Percentiles rank a stretch among this genome's conserved stretches.
Conservation (phyloP, 768 basidiomycete genomes). For the Suillus sp. region DNA sequence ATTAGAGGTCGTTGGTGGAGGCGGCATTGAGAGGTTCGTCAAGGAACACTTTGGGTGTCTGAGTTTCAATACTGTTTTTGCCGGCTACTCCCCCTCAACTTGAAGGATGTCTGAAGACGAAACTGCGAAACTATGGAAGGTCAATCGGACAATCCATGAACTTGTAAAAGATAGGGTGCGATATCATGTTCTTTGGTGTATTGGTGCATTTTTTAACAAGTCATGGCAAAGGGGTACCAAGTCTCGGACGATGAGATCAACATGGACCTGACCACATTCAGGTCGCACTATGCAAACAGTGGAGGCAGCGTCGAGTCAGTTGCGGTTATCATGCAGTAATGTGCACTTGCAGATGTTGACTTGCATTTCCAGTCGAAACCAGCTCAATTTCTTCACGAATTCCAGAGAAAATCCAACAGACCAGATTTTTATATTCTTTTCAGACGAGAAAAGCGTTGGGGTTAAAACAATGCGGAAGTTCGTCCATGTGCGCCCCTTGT, state of each 20-base stretch:
- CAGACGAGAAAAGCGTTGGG: constrained; percentile 93
- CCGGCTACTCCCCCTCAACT: constrained; percentile 26
- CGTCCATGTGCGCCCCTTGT: constrained; percentile 30
- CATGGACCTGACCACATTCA: constrained; percentile 83
- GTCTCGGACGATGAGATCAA: constrained; percentile 94
- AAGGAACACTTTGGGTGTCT: constrained; percentile 36
- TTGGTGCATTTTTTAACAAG: constrained; percentile 7
- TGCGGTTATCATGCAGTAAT: not conserved
- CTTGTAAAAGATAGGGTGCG: constrained; percentile 92
- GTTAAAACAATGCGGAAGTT: constrained; percentile 99
- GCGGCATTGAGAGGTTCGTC: constrained; percentile 36
- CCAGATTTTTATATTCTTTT: constrained; percentile 93
- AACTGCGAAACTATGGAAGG: constrained; percentile 90
- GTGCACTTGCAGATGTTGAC: constrained; percentile 7
- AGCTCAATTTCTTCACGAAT: constrained; percentile 90
- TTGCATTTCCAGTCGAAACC: constrained; percentile 64
- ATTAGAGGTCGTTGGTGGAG: constrained; percentile 40
- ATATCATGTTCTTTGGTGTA: constrained; percentile 11
- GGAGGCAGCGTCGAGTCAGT: constrained; percentile 86
- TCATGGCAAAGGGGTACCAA: constrained; percentile 72
- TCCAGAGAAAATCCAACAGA: constrained; percentile 63
- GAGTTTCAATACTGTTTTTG: constrained; percentile 54
- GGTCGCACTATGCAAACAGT: constrained; percentile 66
- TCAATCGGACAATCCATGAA: constrained; percentile 95
- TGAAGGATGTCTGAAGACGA: constrained; percentile 74